Conservation (phyloP, 148 eudicot species). For the Linanthus parryae region DNA sequence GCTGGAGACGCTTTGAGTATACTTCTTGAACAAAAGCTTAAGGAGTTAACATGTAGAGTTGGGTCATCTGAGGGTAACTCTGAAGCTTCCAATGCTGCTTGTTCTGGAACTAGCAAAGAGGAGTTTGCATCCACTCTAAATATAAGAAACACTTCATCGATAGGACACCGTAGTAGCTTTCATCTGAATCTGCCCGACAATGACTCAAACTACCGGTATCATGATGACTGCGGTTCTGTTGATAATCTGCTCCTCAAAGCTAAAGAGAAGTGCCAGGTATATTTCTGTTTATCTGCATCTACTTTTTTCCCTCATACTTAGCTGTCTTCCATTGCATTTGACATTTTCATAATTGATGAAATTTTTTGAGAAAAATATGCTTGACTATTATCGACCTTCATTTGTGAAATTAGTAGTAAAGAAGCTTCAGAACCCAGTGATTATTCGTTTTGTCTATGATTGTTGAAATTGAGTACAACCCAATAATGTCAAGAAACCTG, state of each 20-base stretch:
- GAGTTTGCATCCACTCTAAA: slow-evolving; percentile 27
- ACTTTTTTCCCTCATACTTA: too few species aligned
- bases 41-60: slow-evolving; percentile 74
- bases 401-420: too few species aligned
- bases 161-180: slow-evolving; percentile 20
- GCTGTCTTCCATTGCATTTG: too few species aligned
- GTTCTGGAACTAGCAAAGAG: slow-evolving; percentile 24
- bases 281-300: background rate
- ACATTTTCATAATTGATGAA: too few species aligned
- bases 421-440: too few species aligned
- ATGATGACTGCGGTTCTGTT: slow-evolving; percentile 26
- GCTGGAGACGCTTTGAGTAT: slow-evolving; percentile 73
- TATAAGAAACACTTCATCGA: slow-evolving; percentile 6
- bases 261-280: slow-evolving; percentile 29
- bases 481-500: too few species aligned
- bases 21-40: slow-evolving; percentile 86
- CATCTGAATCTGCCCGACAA: slow-evolving; percentile 26
- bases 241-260: slow-evolving; percentile 16
- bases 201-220: slow-evolving; percentile 25
- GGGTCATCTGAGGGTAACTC: slow-evolving; percentile 34
- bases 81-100: slow-evolving; percentile 24
- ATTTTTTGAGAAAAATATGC: too few species aligned
- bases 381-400: too few species aligned
- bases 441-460: too few species aligned
- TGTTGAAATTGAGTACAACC: too few species aligned